phyloP scores from a whole-genome alignment of 805 yeast genomes.

The Yamadazyma sp. region DNA sequence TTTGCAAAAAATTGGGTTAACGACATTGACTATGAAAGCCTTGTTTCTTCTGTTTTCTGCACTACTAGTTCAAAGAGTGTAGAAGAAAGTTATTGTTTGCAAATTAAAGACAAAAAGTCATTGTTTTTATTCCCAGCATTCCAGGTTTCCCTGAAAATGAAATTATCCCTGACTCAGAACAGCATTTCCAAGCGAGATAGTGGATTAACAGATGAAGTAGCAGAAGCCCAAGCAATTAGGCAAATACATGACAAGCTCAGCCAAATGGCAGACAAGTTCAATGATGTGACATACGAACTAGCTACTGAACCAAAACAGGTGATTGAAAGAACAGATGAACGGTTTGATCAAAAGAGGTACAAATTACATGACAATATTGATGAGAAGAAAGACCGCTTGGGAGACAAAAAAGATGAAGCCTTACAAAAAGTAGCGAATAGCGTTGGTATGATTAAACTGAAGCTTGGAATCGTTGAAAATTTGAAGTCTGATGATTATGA shows the following conservation, averaged over 20 bases:
- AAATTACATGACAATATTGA: slow-evolving; percentile 16
- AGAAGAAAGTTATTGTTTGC: slow-evolving; percentile 38
- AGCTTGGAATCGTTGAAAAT: slow-evolving; percentile 1
- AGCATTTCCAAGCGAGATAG: slow-evolving; percentile 1
- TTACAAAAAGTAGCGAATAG: slow-evolving; percentile 5
- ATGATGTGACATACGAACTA: slow-evolving; percentile 21
- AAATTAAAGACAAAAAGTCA: slow-evolving; percentile 30
- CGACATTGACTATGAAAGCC: slow-evolving; percentile 27
- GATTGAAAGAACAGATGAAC: slow-evolving; percentile 20
- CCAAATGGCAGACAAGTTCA: slow-evolving; percentile 16
- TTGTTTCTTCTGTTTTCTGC: slow-evolving; percentile 46
- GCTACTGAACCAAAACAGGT: slow-evolving; percentile 21
- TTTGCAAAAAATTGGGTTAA: slow-evolving; percentile 44
- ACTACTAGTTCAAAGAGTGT: slow-evolving; percentile 25
- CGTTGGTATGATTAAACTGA: slow-evolving; percentile 7
- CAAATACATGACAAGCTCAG: slow-evolving; percentile 21
- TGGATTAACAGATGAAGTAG: neutral
- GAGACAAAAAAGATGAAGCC: slow-evolving; percentile 13
- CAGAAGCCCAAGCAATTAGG: slow-evolving; percentile 23
- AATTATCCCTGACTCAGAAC: neutral
- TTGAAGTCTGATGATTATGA: slow-evolving; percentile 8
- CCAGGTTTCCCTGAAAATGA: slow-evolving; percentile 6
- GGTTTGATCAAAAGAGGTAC: slow-evolving; percentile 19
- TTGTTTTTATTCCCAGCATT: slow-evolving; percentile 26
- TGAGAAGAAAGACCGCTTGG: slow-evolving; percentile 13